A percentile compares a stretch with the other conserved stretches of the same genome.
Evolutionary conservation across 129 eudicot species (phyloP).

Genomic region (Sambucus nigra): DNA sequence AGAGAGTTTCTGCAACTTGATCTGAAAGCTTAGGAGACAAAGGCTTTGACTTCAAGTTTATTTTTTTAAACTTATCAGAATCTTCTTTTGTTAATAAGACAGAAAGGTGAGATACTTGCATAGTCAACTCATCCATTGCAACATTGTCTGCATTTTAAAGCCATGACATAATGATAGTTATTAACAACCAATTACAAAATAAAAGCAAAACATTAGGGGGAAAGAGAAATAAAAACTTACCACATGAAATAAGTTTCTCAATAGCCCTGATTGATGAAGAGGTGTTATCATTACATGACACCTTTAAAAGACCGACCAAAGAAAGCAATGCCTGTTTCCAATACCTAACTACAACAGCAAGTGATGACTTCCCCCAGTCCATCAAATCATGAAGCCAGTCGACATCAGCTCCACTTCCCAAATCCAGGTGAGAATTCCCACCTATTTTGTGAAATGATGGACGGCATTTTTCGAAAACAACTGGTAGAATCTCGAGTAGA

Average conservation of each 20-base stretch:
- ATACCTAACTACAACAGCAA: constrained; percentile 62
- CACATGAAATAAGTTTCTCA: constrained; percentile 48
- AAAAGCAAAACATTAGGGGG: neutral
- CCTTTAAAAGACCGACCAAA: constrained; percentile 55
- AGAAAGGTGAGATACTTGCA: constrained; percentile 56
- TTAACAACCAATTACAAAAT: constrained; percentile 3
- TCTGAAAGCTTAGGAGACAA: constrained; percentile 19
- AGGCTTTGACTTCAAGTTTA: constrained; percentile 15
- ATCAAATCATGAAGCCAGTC: constrained; percentile 76
- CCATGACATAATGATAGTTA: constrained; percentile 8
- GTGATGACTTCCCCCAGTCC: constrained; percentile 87
- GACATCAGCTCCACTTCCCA: constrained; percentile 23
- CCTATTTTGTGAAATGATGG: constrained; percentile 24
- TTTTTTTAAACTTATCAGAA: constrained; percentile 16
- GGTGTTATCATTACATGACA: constrained; percentile 30
- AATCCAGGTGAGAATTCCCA: constrained; percentile 19
- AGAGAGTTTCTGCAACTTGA: constrained; percentile 15
- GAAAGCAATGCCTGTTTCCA: constrained; percentile 70
- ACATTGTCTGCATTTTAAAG: constrained; percentile 48
- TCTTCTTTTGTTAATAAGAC: constrained; percentile 44
- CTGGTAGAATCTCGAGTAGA: constrained; percentile 72
- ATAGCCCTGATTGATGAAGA: constrained; percentile 38
- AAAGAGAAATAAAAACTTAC: constrained; percentile 27
- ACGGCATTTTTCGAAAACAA: constrained; percentile 43
- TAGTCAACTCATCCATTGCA: constrained; percentile 46